Base-by-base conservation (phyloP, 805 yeast genomes). In the Wickerhamomyces chaumierensis region DNA sequence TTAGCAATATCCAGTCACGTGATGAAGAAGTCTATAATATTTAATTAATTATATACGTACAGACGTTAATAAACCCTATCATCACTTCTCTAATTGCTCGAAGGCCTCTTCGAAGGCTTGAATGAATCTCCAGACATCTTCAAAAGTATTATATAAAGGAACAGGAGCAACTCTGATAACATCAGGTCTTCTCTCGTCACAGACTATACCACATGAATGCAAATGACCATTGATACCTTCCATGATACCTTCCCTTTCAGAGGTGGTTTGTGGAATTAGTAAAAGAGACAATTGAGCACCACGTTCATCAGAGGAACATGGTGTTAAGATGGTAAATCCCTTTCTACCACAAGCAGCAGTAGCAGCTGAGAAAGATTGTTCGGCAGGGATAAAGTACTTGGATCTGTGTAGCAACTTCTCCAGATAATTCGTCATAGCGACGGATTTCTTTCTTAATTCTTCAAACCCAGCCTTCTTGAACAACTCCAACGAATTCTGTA, bases 141-240 rank as follows among this genome's bases (percentile, higher is more conserved):
- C 60, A 48, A 82, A 82, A 2, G 82, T 74, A 51, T 86, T 88
- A 62, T 88, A 88, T 35, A 86, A 64, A 0, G 95, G 92, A 3
- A 73, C 66, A 7, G 97, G 96, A 0, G 95, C 90, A n/a, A 88
- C 53, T 41, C 96, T 65, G 31, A 90, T 75, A n/a, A 87, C 96
- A 53, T 78, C 77, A 1, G 96, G 96, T 53, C 85, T 69, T 54
- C 97, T 69, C 53, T 88, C 95, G 56, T 88, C 97, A 41, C 85
- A 81, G 18, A 88, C 72, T 2, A 85, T 74, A 3, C 86, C 96
- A 5, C 57, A 46, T 11, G 64, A 51, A 27, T 62, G 63, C 44
- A 88, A 53, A 42, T 64, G 62, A 2, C 52, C 47, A 41, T 71
- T 69, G 3, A 85, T 75, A 18, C 55, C 51, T 39, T 72, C 78